Base-by-base conservation (phyloP, 164 flowering plant species). In the Chimonanthus praecox region DNA sequence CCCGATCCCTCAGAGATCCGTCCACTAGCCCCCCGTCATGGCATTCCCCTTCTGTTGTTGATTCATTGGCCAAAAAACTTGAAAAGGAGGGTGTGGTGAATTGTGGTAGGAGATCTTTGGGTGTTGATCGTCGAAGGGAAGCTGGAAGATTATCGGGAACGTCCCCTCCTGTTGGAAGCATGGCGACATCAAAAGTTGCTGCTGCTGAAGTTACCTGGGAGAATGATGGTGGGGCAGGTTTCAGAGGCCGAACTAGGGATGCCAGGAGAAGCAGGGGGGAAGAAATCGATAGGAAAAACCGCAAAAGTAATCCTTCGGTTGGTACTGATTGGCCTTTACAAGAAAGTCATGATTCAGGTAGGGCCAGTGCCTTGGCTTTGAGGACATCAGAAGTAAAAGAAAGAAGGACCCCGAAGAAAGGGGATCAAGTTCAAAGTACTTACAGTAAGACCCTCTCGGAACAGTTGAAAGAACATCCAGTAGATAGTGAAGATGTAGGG, bases 1-100 rank as follows among this genome's bases (percentile, higher is more conserved):
- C 99, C 3, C 84, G 97, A 61, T 96, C 99, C 6, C 85, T 96
- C 16, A 81, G 95, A 79, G 99, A 96, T 78, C 99, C 99, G 73
- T 94, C 98, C 8, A 85, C 94, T 9, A 96, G 97, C 78, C 94
- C 97, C 54, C 91, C 92, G 16, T 86, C 97, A 10, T 92, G 94
- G 97, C 90, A 92, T 68, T 92, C 99, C 15, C 90, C 97, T 73
- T 85, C 90, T 11, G 81, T 86, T 49, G 69, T 79, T 71, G 95
- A 89, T 74, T 16, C 84, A 49, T 84, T 88, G 73, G 58, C 88
- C 13, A 88, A 78, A 83, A 66, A 46, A 45, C 68, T 45, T 44
- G 68, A 66, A 45, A 45, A 66, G 48, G 68, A 66, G 48, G 48
- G 47, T 15, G 68, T n/a, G n/a, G n/a, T 44, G 5, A 44, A 66